A percentile compares a stretch with the other conserved stretches of the same genome.
phyloP scores from a whole-genome alignment of 2,329 filamentous ascomycete genomes.

The Byssochlamys sp. region DNA sequence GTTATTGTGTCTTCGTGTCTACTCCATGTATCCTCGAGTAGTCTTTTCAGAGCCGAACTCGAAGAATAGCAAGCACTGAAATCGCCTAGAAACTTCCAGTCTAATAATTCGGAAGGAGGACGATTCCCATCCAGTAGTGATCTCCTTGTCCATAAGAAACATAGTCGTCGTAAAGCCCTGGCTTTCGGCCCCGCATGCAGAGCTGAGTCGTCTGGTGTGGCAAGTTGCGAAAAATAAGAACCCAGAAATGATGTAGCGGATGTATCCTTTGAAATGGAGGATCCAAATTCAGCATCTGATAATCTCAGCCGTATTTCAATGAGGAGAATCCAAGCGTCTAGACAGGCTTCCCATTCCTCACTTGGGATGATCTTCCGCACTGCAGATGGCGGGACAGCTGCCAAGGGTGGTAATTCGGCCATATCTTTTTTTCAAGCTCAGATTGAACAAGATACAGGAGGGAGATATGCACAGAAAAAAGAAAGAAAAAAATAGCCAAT shows the following conservation, averaged over 20 bases:
- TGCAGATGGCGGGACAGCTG: slow-evolving; percentile 61
- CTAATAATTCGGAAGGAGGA: slow-evolving; percentile 42
- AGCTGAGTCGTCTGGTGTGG: slow-evolving; percentile 23
- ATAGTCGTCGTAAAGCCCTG: slow-evolving; percentile 49
- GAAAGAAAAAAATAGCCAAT: background rate
- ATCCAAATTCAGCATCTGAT: slow-evolving; percentile 46
- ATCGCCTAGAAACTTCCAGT: slow-evolving; percentile 60
- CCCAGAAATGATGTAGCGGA: slow-evolving; percentile 55
- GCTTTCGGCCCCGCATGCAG: slow-evolving; percentile 28
- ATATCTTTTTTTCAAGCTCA: slow-evolving; percentile 26
- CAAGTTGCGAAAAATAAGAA: slow-evolving; percentile 54
- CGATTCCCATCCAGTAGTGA: slow-evolving; percentile 41
- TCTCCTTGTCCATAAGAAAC: slow-evolving; percentile 55
- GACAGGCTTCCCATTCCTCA: slow-evolving; percentile 66
- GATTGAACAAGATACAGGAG: background rate
- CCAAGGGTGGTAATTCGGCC: slow-evolving; percentile 59
- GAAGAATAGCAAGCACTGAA: slow-evolving; percentile 58
- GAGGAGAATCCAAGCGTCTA: slow-evolving; percentile 67
- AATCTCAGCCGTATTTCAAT: slow-evolving; percentile 56
- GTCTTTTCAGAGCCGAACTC: slow-evolving; percentile 44
- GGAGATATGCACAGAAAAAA: background rate
- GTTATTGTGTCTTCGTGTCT: slow-evolving; percentile 23
- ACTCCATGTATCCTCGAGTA: slow-evolving; percentile 45
- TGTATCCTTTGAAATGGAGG: slow-evolving; percentile 45
- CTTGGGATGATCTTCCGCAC: slow-evolving; percentile 58